Percentiles rank a stretch among this genome's conserved stretches.
Evolutionary conservation across 345 rosid species (phyloP).

Genomic region (Citrus trifoliata): DNA sequence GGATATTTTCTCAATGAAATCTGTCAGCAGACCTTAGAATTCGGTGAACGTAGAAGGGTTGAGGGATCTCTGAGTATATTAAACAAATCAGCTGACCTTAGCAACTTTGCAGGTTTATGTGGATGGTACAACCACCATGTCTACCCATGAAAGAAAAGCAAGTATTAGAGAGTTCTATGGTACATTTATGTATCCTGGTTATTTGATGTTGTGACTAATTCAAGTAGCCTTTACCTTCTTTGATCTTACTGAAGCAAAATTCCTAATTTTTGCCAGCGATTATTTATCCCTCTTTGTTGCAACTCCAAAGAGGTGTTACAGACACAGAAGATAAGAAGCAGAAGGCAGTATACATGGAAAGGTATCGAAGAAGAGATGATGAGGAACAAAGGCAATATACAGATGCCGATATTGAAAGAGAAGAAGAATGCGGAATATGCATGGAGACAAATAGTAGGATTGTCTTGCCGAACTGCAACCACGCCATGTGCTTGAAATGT

Average conservation of each 20-base stretch:
- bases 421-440: constrained; percentile 75
- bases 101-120: constrained; percentile 48
- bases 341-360: constrained; percentile 51
- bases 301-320: constrained; percentile 54
- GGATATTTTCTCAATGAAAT: neutral
- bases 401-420: constrained; percentile 51
- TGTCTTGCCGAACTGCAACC: constrained; percentile 61
- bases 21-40: neutral
- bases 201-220: neutral
- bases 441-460: constrained; percentile 63
- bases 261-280: constrained; percentile 38
- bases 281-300: constrained; percentile 61
- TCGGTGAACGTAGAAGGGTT: neutral
- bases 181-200: constrained; percentile 9
- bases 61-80: neutral
- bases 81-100: neutral
- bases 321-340: constrained; percentile 62
- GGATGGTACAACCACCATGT: constrained; percentile 69
- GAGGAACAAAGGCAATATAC: constrained; percentile 25
- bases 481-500: constrained; percentile 67
- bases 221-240: neutral
- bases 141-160: constrained; percentile 57
- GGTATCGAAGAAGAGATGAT: constrained; percentile 52
- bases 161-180: constrained; percentile 70
- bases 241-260: constrained; percentile 9